A percentile compares a stretch with the other conserved stretches of the same genome.
Conservation (phyloP, 2,329 filamentous ascomycete species). For the Exophiala spinifera region DNA sequence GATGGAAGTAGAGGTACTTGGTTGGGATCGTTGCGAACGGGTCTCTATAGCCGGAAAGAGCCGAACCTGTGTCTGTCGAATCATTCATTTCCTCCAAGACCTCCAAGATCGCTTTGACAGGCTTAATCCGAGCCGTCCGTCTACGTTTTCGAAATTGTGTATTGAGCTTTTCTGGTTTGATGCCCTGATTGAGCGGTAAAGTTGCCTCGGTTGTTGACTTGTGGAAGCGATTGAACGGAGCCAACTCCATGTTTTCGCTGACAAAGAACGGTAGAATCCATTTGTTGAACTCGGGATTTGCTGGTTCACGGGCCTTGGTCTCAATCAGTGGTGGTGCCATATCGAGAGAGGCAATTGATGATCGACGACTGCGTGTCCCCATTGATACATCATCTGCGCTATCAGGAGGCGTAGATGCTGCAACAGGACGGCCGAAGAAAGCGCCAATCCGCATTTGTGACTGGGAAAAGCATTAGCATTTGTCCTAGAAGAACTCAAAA, state of each 20-base stretch:
- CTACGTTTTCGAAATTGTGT: constrained; percentile 12
- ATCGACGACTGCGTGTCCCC: constrained; percentile 28
- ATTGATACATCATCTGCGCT: constrained; percentile 20
- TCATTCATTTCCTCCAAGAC: constrained; percentile 57
- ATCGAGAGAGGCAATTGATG: constrained; percentile 28
- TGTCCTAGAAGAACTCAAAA: constrained; percentile 19
- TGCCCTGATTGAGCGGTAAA: constrained; percentile 10
- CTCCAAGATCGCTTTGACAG: constrained; percentile 61
- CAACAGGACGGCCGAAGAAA: constrained; percentile 47
- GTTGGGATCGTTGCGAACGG: constrained; percentile 42
- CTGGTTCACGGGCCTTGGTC: constrained; percentile 24
- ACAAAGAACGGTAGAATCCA: constrained; percentile 79
- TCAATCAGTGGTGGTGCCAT: constrained; percentile 31
- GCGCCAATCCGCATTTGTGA: constrained; percentile 51
- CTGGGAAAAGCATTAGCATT: constrained; percentile 36
- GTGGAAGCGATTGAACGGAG: constrained; percentile 44
- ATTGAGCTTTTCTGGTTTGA: constrained; percentile 7
- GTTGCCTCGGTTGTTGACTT: not conserved
- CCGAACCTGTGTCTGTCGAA: constrained; percentile 37
- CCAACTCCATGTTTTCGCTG: constrained; percentile 69
- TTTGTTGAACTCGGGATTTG: constrained; percentile 58
- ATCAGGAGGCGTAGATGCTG: constrained; percentile 28
- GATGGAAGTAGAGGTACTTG: constrained; percentile 59
- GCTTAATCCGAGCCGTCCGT: constrained; percentile 31
- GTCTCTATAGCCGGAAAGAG: constrained; percentile 30